A percentile compares a stretch with the other conserved stretches of the same genome.
phyloP scores from a whole-genome alignment of 345 rosid genomes.

The Gossypium turneri region DNA sequence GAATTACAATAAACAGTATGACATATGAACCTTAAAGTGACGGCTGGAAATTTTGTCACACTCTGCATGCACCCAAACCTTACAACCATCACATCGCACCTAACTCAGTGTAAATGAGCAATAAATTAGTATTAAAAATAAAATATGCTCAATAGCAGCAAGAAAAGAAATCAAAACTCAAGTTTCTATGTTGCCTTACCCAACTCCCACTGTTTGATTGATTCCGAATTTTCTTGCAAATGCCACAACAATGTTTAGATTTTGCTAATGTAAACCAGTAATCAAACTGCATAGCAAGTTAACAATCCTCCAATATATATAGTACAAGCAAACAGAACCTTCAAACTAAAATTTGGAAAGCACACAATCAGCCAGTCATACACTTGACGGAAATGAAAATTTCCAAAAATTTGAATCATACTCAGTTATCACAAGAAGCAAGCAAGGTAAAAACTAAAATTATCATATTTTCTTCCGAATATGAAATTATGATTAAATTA shows the following conservation, averaged over 20 bases:
- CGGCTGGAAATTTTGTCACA: constrained; percentile 78
- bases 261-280: background rate
- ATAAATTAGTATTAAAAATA: constrained; percentile 8
- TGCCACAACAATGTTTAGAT: constrained; percentile 78
- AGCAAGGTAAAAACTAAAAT: background rate
- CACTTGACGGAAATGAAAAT: background rate
- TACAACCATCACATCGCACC: constrained; percentile 96
- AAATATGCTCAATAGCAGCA: background rate
- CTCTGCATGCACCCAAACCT: constrained; percentile 90
- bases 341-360: background rate
- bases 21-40: constrained; percentile 63
- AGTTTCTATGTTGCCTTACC: constrained; percentile 43
- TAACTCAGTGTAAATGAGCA: constrained; percentile 23
- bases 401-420: background rate
- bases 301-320: background rate
- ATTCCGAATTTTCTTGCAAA: constrained; percentile 77
- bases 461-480: background rate
- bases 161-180: constrained; percentile 12
- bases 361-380: background rate
- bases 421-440: background rate
- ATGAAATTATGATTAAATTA: background rate
- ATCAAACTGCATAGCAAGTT: background rate
- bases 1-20: constrained; percentile 8
- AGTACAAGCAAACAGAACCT: background rate
- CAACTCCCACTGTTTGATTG: constrained; percentile 73